phyloP scores from a whole-genome alignment of 371 early-diverging fungal genomes.

The Mucor mucedo region DNA sequence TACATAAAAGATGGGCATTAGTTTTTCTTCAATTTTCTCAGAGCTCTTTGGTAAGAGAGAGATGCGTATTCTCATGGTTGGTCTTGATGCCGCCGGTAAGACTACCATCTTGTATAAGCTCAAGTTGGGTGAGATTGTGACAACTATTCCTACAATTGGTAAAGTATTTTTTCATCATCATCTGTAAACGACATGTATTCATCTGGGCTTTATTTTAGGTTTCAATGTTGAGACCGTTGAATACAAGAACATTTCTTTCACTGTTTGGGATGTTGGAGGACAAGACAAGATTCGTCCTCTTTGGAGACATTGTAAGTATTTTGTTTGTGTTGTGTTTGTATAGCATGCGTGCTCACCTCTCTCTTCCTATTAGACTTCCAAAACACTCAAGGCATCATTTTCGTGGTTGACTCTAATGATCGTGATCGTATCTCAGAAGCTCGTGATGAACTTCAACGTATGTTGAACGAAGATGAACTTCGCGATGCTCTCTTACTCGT shows the following conservation, averaged over 20 bases:
- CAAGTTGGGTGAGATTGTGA: constrained; percentile 93
- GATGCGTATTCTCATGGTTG: constrained; percentile 97
- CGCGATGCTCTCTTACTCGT: constrained; percentile 90
- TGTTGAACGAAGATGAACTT: constrained; percentile 94
- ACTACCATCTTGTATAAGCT: constrained; percentile 94
- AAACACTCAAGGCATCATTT: constrained; percentile 97
- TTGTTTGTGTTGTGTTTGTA: background rate
- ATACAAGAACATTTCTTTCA: constrained; percentile 98
- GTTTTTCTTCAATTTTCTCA: constrained; percentile 51
- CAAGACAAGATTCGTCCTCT: constrained; percentile 66
- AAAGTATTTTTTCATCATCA: constrained; percentile 12
- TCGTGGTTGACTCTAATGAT: constrained; percentile 95
- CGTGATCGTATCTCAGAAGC: constrained; percentile 88
- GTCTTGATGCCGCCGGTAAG: constrained; percentile 98
- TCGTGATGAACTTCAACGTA: constrained; percentile 87
- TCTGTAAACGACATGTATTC: background rate
- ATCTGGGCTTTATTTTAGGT: constrained; percentile 50
- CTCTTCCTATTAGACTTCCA: constrained; percentile 78
- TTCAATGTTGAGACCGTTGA: constrained; percentile 94
- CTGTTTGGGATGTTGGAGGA: constrained; percentile 95
- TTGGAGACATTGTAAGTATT: constrained; percentile 60
- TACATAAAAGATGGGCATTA: constrained; percentile 47
- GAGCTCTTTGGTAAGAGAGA: constrained; percentile 84
- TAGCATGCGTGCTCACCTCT: constrained; percentile 31
- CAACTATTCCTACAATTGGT: constrained; percentile 92